Conservation (phyloP, 148 eudicot genomes). For the Cornus florida region DNA sequence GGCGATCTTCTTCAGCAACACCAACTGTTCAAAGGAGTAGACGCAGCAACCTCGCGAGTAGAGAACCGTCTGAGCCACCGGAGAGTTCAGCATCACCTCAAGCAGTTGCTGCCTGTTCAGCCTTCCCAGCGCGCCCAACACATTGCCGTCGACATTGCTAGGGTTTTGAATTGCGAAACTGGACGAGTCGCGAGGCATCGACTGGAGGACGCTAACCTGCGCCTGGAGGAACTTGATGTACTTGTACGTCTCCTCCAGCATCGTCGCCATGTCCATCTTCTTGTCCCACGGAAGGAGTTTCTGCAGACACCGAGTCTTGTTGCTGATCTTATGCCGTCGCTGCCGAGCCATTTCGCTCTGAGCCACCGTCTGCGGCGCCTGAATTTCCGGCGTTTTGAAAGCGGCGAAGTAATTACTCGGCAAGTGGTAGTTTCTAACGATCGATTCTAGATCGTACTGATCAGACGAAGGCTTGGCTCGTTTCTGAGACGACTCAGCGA, state of each 20-base stretch:
- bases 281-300: slow-evolving; percentile 43
- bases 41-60: slow-evolving; percentile 47
- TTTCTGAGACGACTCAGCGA: slow-evolving; percentile 9
- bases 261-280: slow-evolving; percentile 45
- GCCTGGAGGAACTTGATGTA: slow-evolving; percentile 63
- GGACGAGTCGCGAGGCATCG: slow-evolving; percentile 39
- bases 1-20: slow-evolving; percentile 22
- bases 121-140: slow-evolving; percentile 24
- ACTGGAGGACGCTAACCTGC: slow-evolving; percentile 48
- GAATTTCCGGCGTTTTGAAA: neutral
- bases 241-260: slow-evolving; percentile 53
- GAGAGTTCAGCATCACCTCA: slow-evolving; percentile 54
- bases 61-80: slow-evolving; percentile 40
- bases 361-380: neutral
- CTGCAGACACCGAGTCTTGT: slow-evolving; percentile 32
- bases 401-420: neutral
- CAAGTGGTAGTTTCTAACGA: neutral
- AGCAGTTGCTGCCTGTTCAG: slow-evolving; percentile 55
- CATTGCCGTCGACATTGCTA: neutral
- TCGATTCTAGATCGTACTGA: neutral
- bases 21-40: slow-evolving; percentile 51
- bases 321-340: slow-evolving; percentile 33
- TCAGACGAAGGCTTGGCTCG: slow-evolving; percentile 1
- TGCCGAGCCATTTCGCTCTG: neutral
- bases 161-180: neutral